Base-by-base conservation (phyloP, 768 basidiomycete species). In the Cyclocybe cylindracea region DNA sequence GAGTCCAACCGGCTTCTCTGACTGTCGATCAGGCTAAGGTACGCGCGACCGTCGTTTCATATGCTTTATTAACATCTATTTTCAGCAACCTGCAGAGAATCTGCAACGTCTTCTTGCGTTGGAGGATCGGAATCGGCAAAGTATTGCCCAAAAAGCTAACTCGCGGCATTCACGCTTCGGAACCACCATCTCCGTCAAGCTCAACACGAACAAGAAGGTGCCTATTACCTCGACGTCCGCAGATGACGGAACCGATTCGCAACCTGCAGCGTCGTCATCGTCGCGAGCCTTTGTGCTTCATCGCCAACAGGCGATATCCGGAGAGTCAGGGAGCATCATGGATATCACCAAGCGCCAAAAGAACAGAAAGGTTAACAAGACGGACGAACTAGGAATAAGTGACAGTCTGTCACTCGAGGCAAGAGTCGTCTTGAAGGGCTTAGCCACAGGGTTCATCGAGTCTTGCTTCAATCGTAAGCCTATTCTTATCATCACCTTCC, bases 151-250 rank as follows among this genome's bases (percentile, higher is more conserved):
- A 43, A 72, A 72, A 35, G 70, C 77, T 13, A 71, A 85, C 46
- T 90, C 93, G 16, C 82, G 97, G 32, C 97, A 99, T 71, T 93
- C 94, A 19, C 85, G 95, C 43, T 99, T 99, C 69, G 97, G 97
- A 1, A 98, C 97, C 2, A 98, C 95, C 7, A 87, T 98, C 57
- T 74, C 88, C 16, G 87, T 99, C 47, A 82, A 78, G 55, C 74
- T 89, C 39, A 88, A 86, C 52, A 67, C 84, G 10, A 80, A 78
- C 56, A 83, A 80, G 66, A 75, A 61, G 53, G 39, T 58, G 36
- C 24, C 55, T 4, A n/a, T n/a, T n/a, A 41, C 50, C 3, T 48
- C 53, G 13, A 42, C 49, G 10, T 60, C 38, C 29, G 63, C 51
- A 19, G 59, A 50, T 39, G 61, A 61, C 48, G 58, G 63, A 37